Conservation (phyloP, 2,329 filamentous ascomycete genomes). For the Gyromitra esculenta region DNA sequence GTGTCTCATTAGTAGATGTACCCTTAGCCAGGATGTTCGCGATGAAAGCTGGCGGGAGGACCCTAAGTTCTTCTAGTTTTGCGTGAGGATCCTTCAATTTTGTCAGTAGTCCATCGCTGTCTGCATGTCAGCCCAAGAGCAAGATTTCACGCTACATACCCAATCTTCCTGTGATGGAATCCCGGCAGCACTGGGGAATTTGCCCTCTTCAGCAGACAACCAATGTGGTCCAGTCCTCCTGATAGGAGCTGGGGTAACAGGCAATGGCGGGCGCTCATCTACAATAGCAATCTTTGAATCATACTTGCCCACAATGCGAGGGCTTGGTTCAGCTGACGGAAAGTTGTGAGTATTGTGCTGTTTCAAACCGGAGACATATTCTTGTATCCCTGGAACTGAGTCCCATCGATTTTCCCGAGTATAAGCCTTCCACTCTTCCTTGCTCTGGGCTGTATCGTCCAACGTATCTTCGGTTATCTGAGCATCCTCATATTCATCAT, state of each 20-base stretch:
- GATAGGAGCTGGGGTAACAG: constrained; percentile 56
- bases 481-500: constrained; percentile 40
- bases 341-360: constrained; percentile 67
- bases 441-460: constrained; percentile 54
- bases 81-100: constrained; percentile 55
- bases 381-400: constrained; percentile 84
- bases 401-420: constrained; percentile 92
- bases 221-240: constrained; percentile 52
- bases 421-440: constrained; percentile 73
- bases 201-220: constrained; percentile 54
- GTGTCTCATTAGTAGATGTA: constrained; percentile 55
- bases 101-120: constrained; percentile 52
- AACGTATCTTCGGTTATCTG: constrained; percentile 58
- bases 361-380: constrained; percentile 82
- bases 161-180: constrained; percentile 57
- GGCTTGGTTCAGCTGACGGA: constrained; percentile 55
- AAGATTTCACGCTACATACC: constrained; percentile 52
- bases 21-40: constrained; percentile 48
- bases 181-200: constrained; percentile 56
- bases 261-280: constrained; percentile 53
- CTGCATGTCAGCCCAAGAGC: constrained; percentile 50
- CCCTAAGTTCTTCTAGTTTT: constrained; percentile 55
- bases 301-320: constrained; percentile 44
- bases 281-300: constrained; percentile 22
- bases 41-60: constrained; percentile 54